Evolutionary conservation across 495 filamentous ascomycete genomes (phyloP), one percentile per base, ranked within the genome.

Genomic region (Aspergillus nidulans): DNA sequence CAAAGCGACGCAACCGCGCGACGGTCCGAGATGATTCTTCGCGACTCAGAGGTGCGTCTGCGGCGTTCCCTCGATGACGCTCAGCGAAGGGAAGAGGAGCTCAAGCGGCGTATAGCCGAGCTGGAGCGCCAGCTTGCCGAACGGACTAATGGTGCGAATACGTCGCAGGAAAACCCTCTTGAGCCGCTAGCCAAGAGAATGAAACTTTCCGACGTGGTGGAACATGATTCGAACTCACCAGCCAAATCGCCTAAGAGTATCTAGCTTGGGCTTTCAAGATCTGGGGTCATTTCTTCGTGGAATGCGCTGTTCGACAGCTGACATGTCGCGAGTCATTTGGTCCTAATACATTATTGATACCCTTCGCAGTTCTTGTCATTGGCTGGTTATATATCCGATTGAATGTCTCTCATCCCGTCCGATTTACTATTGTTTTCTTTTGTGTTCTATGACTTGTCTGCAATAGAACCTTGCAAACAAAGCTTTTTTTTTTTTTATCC

Each of bases 101-200:
- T 97, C 21, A 95, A 95, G 70, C 78, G 85, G 48, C 81, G 88
- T 43, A 76, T 97, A 6, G 85, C 87, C 38, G 91, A 96, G 53
- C 73, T 91, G 28, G 92, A 96, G 65, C 75, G 71, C 51, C 85
- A 88, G 51, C 49, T 85, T 12, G 59, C 60, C 6, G 80, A 84
- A 21, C 55, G 57, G 20, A 48, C 48, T 10, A 58, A 55, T 38
- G 42, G 58, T 5, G 55, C 55, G 7, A 62, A 61, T 36, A 1
- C 49, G 2, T 41, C 51, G 26, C 59, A 53, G 40, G 70, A 74
- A 38, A 67, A 58, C 30, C 65, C 67, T 24, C 60, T 61, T 25
- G 76, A 80, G 53, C 77, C 77, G n/a, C 57, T 68, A 15, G 65
- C 76, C 9, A 80, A 80, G 60, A 64, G 71, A 52, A 74, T 72